Base-by-base conservation (phyloP, 2,329 filamentous ascomycete genomes). In the Penicillium sp. region DNA sequence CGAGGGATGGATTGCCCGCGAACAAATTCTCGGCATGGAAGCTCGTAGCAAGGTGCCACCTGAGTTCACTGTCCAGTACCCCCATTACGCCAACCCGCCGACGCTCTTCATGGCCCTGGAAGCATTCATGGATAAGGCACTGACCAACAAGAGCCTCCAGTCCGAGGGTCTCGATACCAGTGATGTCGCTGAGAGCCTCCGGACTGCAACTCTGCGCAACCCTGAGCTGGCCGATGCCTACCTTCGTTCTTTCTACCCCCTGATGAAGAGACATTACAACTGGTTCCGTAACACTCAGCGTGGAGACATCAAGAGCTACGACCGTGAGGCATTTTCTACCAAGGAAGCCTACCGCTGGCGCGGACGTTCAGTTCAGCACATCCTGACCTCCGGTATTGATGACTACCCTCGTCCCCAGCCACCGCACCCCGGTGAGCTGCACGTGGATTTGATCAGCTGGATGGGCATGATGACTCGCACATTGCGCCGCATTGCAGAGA, bases 291-390 rank as follows among this genome's bases (percentile, higher is more conserved):
- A 87, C 70, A 98, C 95, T 1, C 95, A 99, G 77, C 84, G 83
- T 33, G 95, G 95, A 21, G 92, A 98, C 64, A 84, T 98, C 74
- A 93, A 91, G 73, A 87, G 89, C 3, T 99, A 97, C 73, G 93
- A 97, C 64, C 90, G 93, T 33, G 86, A 92, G 60, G 91, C 92
- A 0, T 96, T 89, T 75, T 96, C 91, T 8, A 85, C 82, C n/a
- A 93, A 90, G 69, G 95, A 99, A 77, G 95, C 85, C 2, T 99
- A 98, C 77, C 87, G 95, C 65, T 99, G 95, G 95, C 88, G 92
- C 54, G 95, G 95, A 60, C 89, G 95, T 56, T 95, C 91, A 8
- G 85, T 90, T 33, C 85, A 87, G 48, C 95, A 98, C 73, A 89
- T 96, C 60, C 82, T 99, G 49, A 96, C 95, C 5, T 96, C 92